Percentiles rank a stretch among this genome's conserved stretches.
Conservation (phyloP, 495 filamentous ascomycete genomes). For the Daldinia loculata region DNA sequence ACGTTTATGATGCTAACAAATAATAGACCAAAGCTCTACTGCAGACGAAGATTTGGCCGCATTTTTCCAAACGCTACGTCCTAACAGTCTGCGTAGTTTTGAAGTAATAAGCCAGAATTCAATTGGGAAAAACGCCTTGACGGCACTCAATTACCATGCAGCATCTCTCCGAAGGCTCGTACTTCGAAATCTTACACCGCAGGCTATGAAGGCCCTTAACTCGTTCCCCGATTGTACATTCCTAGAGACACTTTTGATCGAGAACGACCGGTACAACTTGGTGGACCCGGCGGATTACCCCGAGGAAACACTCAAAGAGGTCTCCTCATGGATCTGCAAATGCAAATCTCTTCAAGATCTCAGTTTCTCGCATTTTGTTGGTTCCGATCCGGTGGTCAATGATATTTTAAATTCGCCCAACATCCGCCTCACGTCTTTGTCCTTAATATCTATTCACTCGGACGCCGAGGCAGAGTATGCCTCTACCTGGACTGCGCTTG, state of each 20-base stretch:
- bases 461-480: constrained; percentile 2
- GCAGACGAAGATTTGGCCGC: constrained; percentile 64
- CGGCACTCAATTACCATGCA: constrained; percentile 66
- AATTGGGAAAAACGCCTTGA: constrained; percentile 63
- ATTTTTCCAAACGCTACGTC: constrained; percentile 65
- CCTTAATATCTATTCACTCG: constrained; percentile 36
- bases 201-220: constrained; percentile 58
- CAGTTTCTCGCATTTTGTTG: constrained; percentile 59
- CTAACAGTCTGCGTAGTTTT: constrained; percentile 68
- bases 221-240: constrained; percentile 61
- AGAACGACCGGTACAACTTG: constrained; percentile 41
- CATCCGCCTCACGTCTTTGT: constrained; percentile 42
- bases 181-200: constrained; percentile 59
- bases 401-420: constrained; percentile 54
- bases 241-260: constrained; percentile 63
- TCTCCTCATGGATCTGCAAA: constrained; percentile 62
- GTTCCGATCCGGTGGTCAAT: constrained; percentile 60
- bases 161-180: constrained; percentile 64
- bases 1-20: constrained; percentile 5
- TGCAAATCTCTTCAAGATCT: constrained; percentile 65
- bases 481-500: constrained; percentile 32
- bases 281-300: constrained; percentile 54
- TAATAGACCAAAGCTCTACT: constrained; percentile 43
- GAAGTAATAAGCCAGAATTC: constrained; percentile 61
- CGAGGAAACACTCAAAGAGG: constrained; percentile 60